Percentiles rank a stretch among this genome's conserved stretches.
phyloP scores from a whole-genome alignment of 106 monocot genomes.

The Hemerocallis citrina region DNA sequence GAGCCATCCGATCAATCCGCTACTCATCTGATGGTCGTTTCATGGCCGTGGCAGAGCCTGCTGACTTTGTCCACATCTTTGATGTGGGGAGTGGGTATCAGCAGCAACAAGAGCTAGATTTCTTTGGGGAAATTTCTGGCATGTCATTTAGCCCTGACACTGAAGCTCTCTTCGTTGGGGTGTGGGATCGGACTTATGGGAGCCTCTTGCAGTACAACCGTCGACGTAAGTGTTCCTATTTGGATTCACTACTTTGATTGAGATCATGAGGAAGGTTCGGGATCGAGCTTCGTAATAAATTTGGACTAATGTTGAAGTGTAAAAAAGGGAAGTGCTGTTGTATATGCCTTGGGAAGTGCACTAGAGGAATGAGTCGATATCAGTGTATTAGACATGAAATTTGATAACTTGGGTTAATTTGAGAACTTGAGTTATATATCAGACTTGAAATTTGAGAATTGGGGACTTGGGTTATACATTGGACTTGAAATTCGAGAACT shows the following conservation, averaged over 20 bases:
- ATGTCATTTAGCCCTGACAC: conserved; percentile 38
- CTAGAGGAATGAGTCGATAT: no score
- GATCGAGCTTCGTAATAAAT: neutral
- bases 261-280: neutral
- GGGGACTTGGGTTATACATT: no score
- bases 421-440: no score
- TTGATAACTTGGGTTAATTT: no score
- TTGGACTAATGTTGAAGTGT: neutral
- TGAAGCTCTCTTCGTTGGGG: conserved; percentile 31
- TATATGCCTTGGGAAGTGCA: no score
- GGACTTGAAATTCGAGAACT: no score
- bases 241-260: conserved; percentile 19
- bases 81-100: conserved; percentile 27
- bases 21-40: conserved; percentile 34
- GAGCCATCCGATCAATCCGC: conserved; percentile 35
- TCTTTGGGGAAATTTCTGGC: conserved; percentile 51
- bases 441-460: no score
- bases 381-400: no score
- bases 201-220: conserved; percentile 36
- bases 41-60: conserved; percentile 51
- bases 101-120: conserved; percentile 32
- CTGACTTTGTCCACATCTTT: conserved; percentile 47
- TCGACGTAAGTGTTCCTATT: conserved; percentile 19
- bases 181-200: conserved; percentile 42
- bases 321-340: conserved; percentile 3